phyloP scores from a whole-genome alignment of 2,329 filamentous ascomycete genomes.

The Cladophialophora immunda region DNA sequence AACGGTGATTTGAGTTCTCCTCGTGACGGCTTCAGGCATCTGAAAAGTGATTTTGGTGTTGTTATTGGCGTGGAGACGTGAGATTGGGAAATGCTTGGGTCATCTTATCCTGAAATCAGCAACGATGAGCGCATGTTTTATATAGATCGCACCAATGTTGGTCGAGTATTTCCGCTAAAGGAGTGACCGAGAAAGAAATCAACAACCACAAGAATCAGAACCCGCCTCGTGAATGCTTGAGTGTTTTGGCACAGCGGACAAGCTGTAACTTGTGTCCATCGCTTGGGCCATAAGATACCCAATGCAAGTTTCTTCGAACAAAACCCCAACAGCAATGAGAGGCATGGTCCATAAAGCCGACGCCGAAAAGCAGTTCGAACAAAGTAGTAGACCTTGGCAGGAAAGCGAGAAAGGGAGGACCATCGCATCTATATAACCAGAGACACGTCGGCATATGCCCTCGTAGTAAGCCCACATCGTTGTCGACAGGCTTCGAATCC shows the following conservation, averaged over 20 bases:
- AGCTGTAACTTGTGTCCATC: not conserved
- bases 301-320: not conserved
- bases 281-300: constrained; percentile 30
- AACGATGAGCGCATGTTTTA: not conserved
- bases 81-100: not conserved
- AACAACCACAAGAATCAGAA: not conserved
- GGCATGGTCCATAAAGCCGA: not conserved
- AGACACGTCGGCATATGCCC: not conserved
- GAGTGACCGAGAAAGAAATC: not conserved
- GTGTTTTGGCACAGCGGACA: not conserved
- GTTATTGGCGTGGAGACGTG: not conserved
- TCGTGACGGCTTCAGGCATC: not conserved
- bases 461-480: constrained; percentile 25
- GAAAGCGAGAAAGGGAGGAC: not conserved
- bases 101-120: not conserved
- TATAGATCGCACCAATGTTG: not conserved
- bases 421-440: not conserved
- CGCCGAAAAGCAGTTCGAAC: not conserved
- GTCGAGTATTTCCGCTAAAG: not conserved
- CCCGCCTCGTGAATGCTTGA: not conserved
- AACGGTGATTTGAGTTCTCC: not conserved
- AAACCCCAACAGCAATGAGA: not conserved
- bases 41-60: not conserved
- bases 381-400: constrained; percentile 1
- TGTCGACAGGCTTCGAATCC: constrained; percentile 50